Evolutionary conservation across 805 yeast genomes (phyloP).

Genomic region (Pichia kluyveri): DNA sequence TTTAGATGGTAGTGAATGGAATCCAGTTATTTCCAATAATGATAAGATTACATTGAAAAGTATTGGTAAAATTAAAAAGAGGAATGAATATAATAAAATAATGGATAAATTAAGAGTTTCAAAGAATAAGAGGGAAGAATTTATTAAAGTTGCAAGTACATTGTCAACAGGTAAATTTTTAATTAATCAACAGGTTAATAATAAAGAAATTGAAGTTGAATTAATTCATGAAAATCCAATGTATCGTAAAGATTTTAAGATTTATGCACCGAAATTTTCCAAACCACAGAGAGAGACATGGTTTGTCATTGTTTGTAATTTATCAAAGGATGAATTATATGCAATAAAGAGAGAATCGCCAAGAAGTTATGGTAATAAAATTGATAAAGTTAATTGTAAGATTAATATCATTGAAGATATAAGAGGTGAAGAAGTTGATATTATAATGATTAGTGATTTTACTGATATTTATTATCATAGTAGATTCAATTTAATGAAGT

Average conservation of each 20-base stretch:
- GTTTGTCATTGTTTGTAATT: conserved; percentile 62
- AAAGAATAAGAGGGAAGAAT: conserved; percentile 35
- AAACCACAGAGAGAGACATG: conserved; percentile 90
- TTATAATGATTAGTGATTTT: conserved; percentile 58
- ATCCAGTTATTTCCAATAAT: conserved; percentile 15
- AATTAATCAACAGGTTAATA: conserved; percentile 27
- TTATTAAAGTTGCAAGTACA: conserved; percentile 41
- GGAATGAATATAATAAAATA: conserved; percentile 22
- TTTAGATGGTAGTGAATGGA: conserved; percentile 29
- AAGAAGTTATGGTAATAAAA: conserved; percentile 19
- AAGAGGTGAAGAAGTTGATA: conserved; percentile 34
- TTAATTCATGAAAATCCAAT: conserved; percentile 47
- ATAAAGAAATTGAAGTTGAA: conserved; percentile 31
- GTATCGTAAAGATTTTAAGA: conserved; percentile 49
- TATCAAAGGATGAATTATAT: conserved; percentile 41
- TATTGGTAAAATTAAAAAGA: conserved; percentile 34
- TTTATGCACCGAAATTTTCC: conserved; percentile 75
- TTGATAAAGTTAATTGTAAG: conserved; percentile 33
- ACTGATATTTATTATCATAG: conserved; percentile 35
- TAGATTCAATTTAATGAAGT: conserved; percentile 1
- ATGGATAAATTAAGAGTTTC: conserved; percentile 34
- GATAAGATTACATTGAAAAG: conserved; percentile 25
- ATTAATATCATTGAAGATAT: conserved; percentile 43
- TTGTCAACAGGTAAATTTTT: conserved; percentile 53
- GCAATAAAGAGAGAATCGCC: conserved; percentile 75